Evolutionary conservation across 306 rosid genomes (phyloP), one percentile per base, ranked within the genome.

Genomic region (Albizia julibrissin): DNA sequence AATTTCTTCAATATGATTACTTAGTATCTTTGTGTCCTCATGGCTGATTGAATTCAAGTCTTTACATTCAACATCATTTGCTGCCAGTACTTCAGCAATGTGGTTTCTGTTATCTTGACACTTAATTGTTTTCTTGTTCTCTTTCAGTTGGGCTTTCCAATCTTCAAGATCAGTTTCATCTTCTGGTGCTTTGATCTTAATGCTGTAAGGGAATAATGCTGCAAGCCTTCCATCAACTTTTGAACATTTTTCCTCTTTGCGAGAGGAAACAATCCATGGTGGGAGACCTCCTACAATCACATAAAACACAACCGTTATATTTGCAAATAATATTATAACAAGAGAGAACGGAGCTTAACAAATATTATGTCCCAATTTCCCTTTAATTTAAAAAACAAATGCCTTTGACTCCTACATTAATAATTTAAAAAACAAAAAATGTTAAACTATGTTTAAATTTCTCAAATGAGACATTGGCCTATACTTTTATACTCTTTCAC

Each of bases 1-100:
- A 58, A 58, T 58, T 58, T 58, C 65, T 10, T 58, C 65, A 58
- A 58, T 58, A 10, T 58, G 24, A 8, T 14, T 21, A 22, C 65
- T 58, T 22, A 58, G 31, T 58, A 9, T 58, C 65, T 58, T 58
- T 58, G 65, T 58, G 29, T 58, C 65, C 15, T 58, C 27, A 58
- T 58, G 65, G 65, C 6, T 58, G 31, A 58, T 58, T 58, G 65
- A 58, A 58, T 58, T 58, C 65, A 58, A n/a, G 65, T 58, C 65
- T 3, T 22, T 21, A 58, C 65, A 58, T 58, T 58, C 65, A 58
- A 58, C 65, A 58, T 58, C 65, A 58, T 22, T 58, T 22, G 1
- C 65, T 58, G 65, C 65, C 6, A 58, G 65, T 58, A 58, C 65
- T 58, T 22, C 65, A 58, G 31, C 31, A 1, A 58, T 58, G 65